Base-by-base conservation (phyloP, 164 flowering plant genomes). In the Macadamia integrifolia region DNA sequence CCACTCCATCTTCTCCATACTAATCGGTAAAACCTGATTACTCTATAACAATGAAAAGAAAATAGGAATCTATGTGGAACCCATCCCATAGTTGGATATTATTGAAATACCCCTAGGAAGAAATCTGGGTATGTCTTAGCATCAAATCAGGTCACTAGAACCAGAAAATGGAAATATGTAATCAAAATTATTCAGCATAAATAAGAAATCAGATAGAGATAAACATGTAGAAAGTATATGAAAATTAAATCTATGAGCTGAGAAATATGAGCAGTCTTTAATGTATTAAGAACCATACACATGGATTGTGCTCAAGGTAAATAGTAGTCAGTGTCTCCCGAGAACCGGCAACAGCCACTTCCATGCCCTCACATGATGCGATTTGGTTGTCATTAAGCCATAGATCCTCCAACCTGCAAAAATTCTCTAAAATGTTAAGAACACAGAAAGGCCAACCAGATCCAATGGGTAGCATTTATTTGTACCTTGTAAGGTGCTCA, bases 301-400 rank as follows among this genome's bases (percentile, higher is more conserved):
- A 95, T 74, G 96, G 98, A 75, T 92, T 92, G 72, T 83, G 88
- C 80, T 87, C 98, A 30, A 95, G 88, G 80, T 95, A 95, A 67
- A 95, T 77, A 55, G 97, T 92, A 18, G 96, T 86, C 14, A 95
- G 92, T 66, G 72, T 89, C 78, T 90, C 90, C 71, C 79, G 87
- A 18, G 94, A 90, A 71, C 99, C 90, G 28, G 87, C 69, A 80
- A 85, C 89, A 60, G 90, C 90, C 68, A 78, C 82, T 64, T 78
- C 85, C 67, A 95, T 64, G 62, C 80, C 82, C 61, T 92, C 97
- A 71, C 90, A 71, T 40, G 94, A 89, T 44, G 80, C 82, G 73
- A 95, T 86, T 71, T 88, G 87, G 79, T 95, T 95, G 80, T 89
- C 96, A 79, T 95, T 95, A 60, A 95, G 90, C 99, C 99, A 95